These are phyloP conservation scores for Beauveria pseudobassiana DNA, from an alignment of 2,329 filamentous ascomycete species.

Conservation along the genomic window DNA sequence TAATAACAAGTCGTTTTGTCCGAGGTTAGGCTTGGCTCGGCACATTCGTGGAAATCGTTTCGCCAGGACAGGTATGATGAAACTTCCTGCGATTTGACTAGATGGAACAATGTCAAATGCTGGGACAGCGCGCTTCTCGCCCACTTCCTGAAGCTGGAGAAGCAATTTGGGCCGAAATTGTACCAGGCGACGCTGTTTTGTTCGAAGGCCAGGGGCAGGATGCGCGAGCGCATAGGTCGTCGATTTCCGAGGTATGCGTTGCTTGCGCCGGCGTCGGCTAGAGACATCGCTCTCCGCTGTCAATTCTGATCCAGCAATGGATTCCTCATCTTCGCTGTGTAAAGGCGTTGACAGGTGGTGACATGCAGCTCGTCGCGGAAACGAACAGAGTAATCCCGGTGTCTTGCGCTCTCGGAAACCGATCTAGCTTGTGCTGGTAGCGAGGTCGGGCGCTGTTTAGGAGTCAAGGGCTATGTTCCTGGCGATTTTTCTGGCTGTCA, in stretches of 20 bases:
- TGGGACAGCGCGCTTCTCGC: conserved; percentile 55
- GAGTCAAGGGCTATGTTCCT: background rate
- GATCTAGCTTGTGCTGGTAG: conserved; percentile 22
- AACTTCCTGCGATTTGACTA: conserved; percentile 46
- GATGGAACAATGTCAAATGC: conserved; percentile 68
- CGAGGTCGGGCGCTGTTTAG: background rate
- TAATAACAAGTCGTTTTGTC: conserved; percentile 62
- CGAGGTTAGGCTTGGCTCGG: conserved; percentile 53
- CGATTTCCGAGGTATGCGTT: conserved; percentile 43
- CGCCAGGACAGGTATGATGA: conserved; percentile 50
- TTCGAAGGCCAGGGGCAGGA: conserved; percentile 51
- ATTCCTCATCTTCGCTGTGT: conserved; percentile 44
- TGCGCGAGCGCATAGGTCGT: conserved; percentile 62
- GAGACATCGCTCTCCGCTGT: conserved; percentile 32
- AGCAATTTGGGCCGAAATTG: conserved; percentile 61
- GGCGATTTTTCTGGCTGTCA: no score
- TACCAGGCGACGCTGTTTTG: conserved; percentile 58
- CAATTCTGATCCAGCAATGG: conserved; percentile 30
- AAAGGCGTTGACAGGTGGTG: conserved; percentile 19
- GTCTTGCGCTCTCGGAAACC: conserved; percentile 31
- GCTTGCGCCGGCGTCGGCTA: conserved; percentile 31
- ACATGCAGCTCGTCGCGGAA: conserved; percentile 35
- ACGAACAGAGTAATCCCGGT: conserved; percentile 37
- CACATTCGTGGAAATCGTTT: conserved; percentile 59
- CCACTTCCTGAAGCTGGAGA: conserved; percentile 64